A percentile compares a stretch with the other conserved stretches of the same genome.
phyloP scores from a whole-genome alignment of 768 basidiomycete species.

The Daedaleopsis sinensis region DNA sequence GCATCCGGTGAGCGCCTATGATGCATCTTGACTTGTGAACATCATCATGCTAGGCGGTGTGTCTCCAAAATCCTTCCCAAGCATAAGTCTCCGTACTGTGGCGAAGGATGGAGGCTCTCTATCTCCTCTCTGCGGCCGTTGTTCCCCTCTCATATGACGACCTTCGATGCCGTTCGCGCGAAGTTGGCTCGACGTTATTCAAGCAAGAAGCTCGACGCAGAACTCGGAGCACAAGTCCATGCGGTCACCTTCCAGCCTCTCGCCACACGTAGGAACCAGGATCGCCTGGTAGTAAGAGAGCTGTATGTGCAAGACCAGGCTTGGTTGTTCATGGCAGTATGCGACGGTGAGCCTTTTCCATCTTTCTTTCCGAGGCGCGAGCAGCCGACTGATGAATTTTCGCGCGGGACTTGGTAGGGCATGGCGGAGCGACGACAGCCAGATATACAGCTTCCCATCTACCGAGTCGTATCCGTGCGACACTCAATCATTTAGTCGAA shows the following conservation, averaged over 20 bases:
- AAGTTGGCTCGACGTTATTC: not conserved
- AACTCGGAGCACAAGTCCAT: not conserved
- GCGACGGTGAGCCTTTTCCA: constrained; percentile 5
- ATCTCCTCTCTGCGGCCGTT: not conserved
- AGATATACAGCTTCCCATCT: not conserved
- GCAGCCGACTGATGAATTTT: not conserved
- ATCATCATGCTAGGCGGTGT: constrained; percentile 4
- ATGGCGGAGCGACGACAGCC: constrained; percentile 1
- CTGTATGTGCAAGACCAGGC: not conserved
- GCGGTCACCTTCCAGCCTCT: constrained; percentile 9
- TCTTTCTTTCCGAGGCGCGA: not conserved
- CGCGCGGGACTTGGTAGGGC: not conserved
- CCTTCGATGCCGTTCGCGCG: not conserved
- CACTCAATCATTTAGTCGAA: not conserved
- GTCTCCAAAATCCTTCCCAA: not conserved
- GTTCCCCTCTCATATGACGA: not conserved
- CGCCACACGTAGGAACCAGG: not conserved
- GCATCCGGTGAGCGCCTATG: not conserved
- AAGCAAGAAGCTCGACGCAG: not conserved
- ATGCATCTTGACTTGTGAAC: not conserved
- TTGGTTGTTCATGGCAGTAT: constrained; percentile 9
- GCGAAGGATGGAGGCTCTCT: not conserved
- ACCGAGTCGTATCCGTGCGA: not conserved
- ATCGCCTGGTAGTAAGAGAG: constrained; percentile 5
- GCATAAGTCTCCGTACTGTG: not conserved